Evolutionary conservation across 129 eudicot genomes (phyloP), one percentile per base, ranked within the genome.

Genomic region (Ambrosia trifida): DNA sequence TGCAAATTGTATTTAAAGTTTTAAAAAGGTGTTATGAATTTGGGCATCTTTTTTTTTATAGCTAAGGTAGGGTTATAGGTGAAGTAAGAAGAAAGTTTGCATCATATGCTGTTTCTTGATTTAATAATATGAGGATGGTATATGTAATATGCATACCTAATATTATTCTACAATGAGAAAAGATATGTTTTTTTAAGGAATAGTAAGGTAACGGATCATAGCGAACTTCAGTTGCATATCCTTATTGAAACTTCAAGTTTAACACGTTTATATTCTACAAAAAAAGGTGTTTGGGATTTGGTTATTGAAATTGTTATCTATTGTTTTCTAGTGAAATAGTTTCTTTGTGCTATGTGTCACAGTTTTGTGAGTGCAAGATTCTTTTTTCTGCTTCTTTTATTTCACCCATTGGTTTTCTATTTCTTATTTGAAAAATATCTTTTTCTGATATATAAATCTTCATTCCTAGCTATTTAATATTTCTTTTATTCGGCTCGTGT

Each of bases 61-160:
- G 69, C 50, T 14, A 56, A 45, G 47, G 61, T 76, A 57, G 18
- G 73, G 80, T 66, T 73, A 73, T 73, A 33, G 61, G 62, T 73
- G 70, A 73, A 36, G 63, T 47, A 36, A 16, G 51, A 28, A 43
- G 64, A 50, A 61, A 30, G 64, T 49, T 77, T 61, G 80, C 70
- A 68, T 64, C 81, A 69, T 70, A 70, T 69, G 58, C 3, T 62
- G 47, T 69, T 77, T 70, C 76, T 70, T 62, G 64, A 77, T 69
- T 69, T 62, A 17, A 10, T 44, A 45, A 30, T 33, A 7, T 30
- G 72, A 77, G 49, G 40, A 68, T 47, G 80, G 68, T 75, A 76
- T 68, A 2, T 68, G 69, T 46, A 58, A 67, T 70, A 40, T 61
- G 66, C 76, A 63, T 77, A 77, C 81, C 76, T 77, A 77, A 77